Conservation (phyloP, 1,284 basidiomycete genomes). For the Irpex sp. region DNA sequence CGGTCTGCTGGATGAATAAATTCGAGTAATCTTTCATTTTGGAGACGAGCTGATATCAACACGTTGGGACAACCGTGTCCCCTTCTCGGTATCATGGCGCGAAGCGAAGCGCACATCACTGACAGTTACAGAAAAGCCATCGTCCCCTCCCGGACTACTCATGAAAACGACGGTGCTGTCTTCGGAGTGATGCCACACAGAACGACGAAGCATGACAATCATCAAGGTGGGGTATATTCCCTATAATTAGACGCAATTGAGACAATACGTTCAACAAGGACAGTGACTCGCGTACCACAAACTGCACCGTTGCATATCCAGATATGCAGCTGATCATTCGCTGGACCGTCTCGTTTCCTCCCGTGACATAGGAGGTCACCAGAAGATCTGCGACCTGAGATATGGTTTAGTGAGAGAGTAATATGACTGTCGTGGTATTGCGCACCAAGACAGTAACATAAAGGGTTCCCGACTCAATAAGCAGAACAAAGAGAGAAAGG, state of each 20-base stretch:
- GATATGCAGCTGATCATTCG: slow-evolving; percentile 14
- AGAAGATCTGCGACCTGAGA: slow-evolving; percentile 10
- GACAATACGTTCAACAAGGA: background rate
- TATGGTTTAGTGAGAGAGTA: background rate
- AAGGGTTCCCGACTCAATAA: slow-evolving; percentile 14
- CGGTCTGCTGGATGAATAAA: too few relatives aligned
- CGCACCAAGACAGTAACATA: slow-evolving; percentile 11
- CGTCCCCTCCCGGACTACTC: background rate
- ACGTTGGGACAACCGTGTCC: slow-evolving; percentile 23
- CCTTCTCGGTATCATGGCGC: background rate
- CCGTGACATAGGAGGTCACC: slow-evolving; percentile 10
- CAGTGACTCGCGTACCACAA: slow-evolving; percentile 7
- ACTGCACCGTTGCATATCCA: slow-evolving; percentile 12
- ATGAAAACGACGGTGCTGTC: background rate
- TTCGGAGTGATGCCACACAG: slow-evolving; percentile 12
- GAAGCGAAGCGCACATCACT: background rate
- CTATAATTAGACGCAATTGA: background rate
- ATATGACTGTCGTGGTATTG: background rate
- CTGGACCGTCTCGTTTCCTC: slow-evolving; percentile 8
- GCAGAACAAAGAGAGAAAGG: slow-evolving; percentile 10
- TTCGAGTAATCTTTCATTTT: background rate
- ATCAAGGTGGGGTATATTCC: slow-evolving; percentile 15
- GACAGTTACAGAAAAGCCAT: background rate
- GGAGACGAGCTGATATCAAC: slow-evolving; percentile 17
- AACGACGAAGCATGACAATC: slow-evolving; percentile 10